Evolutionary conservation across 768 basidiomycete species (phyloP), one percentile per base, ranked within the genome.

Genomic region (Clitopilus passeckerianus): DNA sequence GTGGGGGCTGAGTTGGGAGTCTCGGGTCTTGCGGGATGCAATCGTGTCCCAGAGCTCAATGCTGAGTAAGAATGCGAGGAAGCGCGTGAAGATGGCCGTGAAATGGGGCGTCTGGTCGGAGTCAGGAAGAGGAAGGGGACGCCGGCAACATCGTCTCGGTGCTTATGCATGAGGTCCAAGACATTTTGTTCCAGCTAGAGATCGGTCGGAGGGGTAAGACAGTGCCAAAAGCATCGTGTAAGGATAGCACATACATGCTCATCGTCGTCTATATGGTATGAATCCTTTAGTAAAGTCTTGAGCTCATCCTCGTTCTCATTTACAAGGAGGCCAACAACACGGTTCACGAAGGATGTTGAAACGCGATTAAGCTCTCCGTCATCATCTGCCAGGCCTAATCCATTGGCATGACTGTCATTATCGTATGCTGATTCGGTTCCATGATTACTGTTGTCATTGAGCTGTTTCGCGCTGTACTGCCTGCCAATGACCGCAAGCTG

Each of bases 121-220:
- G 90, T 93, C 54, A 93, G 77, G 74, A 89, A 91, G 58, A 92
- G 75, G 69, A 93, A 93, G 0, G 91, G 90, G 6, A 91, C 87
- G 18, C 89, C 89, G 12, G 87, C 85, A 41, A 89, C 76, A 76
- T 92, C 88, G 80, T 96, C 94, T 61, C 86, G 81, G 71, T 95
- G 91, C 74, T 91, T 90, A 75, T 98, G 95, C 95, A 98, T 97
- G 62, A 97, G 82, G 68, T 96, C 93, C 18, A 98, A 78, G 60
- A 95, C 91, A 69, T 87, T 85, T 66, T 95, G 90, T 68, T 97
- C 95, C 62, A 93, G 77, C 89, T 92, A 65, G 5, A 50, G 15
- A 50, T 50, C 46, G 5, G 22, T 55, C 60, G 60, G 27, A 65
- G 41, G 68, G 50, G 27, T 27, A 12, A 58, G 64, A 64, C 56